Base-by-base conservation (phyloP, 1,139 yeast species). In the Diutina scorzettiae region DNA sequence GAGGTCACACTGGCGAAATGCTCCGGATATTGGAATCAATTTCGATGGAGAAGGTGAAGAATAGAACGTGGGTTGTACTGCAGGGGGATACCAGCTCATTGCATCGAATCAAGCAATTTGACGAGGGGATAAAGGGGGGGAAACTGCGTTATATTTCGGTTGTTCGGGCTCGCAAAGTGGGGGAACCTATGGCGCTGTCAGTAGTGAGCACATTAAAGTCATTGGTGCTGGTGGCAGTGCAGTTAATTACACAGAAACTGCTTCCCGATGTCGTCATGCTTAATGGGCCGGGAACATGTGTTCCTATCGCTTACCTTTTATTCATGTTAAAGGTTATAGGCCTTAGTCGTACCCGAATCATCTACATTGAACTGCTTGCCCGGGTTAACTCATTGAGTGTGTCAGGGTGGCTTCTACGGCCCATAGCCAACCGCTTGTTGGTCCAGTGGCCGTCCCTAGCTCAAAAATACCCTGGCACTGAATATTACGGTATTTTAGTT, bases 1-100 rank as follows among this genome's bases (percentile, higher is more conserved):
- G 75, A 0, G 98, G 97, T 1, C 98, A 91, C 55, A 89, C 97
- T 0, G 97, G 96, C 1, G 97, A 91, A 57, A 85, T 91, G 95
- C 57, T 87, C 24, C 65, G 91, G 32, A 64, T 91, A 24, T 56
- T 85, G 14, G 56, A 62, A 5, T 63, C 66, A 46, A 52, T 59
- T 33, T 50, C 61, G 37, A 33, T 69, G 20, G 30, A 51, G 1
- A 44, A 46, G 3, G 14, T 34, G 3, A 52, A 65, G 18, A 44
- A 58, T 7, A 52, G 76, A 43, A 63, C 67, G 1, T 75, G 77
- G 69, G 64, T 73, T 8, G 56, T 64, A 1, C 69, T 72, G 1
- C 64, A 76, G 1, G 84, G 78, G 4, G 95, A 84, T 53, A 47
- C 63, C 2, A 63, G 81, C 1, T 82, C 93, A 0, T 50, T 70